Percentiles rank a stretch among this genome's conserved stretches.
Evolutionary conservation across 2,329 filamentous ascomycete genomes (phyloP).

Genomic region (Biscogniauxia marginata): DNA sequence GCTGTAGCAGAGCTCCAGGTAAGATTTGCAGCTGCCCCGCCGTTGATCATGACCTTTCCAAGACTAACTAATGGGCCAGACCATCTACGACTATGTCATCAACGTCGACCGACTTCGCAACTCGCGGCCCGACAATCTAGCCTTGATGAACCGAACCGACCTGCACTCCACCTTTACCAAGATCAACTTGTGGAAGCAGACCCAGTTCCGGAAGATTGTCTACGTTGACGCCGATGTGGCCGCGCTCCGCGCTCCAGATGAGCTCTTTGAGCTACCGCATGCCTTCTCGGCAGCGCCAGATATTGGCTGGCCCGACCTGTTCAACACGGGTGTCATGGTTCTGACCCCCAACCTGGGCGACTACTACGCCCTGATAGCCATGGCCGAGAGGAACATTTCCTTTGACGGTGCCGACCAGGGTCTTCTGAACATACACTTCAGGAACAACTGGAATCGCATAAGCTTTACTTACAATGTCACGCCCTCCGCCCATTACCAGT

Average conservation of each 20-base stretch:
- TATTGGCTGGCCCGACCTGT: slow-evolving; percentile 96
- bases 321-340: slow-evolving; percentile 98
- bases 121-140: slow-evolving; percentile 74
- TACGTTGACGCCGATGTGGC: slow-evolving; percentile 95
- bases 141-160: slow-evolving; percentile 88
- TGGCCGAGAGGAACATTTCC: slow-evolving; percentile 83
- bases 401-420: slow-evolving; percentile 98
- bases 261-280: slow-evolving; percentile 71
- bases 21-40: slow-evolving; percentile 24
- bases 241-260: slow-evolving; percentile 85
- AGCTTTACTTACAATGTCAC: slow-evolving; percentile 98
- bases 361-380: slow-evolving; percentile 78
- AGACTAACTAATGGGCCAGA: slow-evolving; percentile 46
- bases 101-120: slow-evolving; percentile 80
- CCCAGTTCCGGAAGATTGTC: slow-evolving; percentile 86
- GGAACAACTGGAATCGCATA: slow-evolving; percentile 77
- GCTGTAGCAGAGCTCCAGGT: slow-evolving; percentile 80
- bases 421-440: slow-evolving; percentile 91
- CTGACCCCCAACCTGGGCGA: slow-evolving; percentile 82
- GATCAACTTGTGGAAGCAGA: slow-evolving; percentile 89
- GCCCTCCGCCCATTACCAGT: slow-evolving; percentile 95
- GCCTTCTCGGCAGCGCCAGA: slow-evolving; percentile 77
- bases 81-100: slow-evolving; percentile 84
- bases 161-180: slow-evolving; percentile 94
- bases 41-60: background rate